Conservation (phyloP, 2,329 filamentous ascomycete species). For the Leptographium procerum region DNA sequence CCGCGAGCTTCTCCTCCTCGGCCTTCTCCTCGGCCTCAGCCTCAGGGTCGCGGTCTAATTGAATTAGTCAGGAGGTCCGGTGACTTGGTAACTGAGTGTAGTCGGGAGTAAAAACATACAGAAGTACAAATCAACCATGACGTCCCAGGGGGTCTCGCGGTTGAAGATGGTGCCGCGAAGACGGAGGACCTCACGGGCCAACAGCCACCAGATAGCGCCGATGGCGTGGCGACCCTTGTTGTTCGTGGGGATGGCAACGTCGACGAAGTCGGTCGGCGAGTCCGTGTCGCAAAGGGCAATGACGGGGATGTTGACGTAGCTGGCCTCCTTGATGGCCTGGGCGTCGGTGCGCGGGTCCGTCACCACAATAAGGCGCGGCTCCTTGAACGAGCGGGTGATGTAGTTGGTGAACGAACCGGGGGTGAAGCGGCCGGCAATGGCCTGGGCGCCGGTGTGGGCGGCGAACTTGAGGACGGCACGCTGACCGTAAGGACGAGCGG, state of each 20-base stretch:
- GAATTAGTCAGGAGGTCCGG: conserved; percentile 4
- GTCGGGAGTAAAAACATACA: conserved; percentile 39
- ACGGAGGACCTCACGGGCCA: conserved; percentile 98
- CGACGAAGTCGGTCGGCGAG: conserved; percentile 98
- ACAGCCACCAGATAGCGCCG: conserved; percentile 98
- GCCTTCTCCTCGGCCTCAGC: conserved; percentile 98
- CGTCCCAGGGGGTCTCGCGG: conserved; percentile 96
- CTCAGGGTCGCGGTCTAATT: conserved; percentile 85
- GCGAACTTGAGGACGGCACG: conserved; percentile 99
- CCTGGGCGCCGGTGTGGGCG: conserved; percentile 90
- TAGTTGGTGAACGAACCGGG: conserved; percentile 99
- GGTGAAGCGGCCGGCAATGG: conserved; percentile 99
- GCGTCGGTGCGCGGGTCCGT: conserved; percentile 99
- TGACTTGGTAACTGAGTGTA: too few relatives aligned
- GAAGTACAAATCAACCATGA: conserved; percentile 99
- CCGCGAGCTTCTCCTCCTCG: conserved; percentile 82
- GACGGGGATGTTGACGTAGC: conserved; percentile 99
- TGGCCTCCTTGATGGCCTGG: conserved; percentile 99
- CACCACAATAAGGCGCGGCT: conserved; percentile 98
- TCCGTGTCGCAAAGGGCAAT: conserved; percentile 98
- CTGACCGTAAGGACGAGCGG: conserved; percentile 98
- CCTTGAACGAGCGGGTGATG: conserved; percentile 99
- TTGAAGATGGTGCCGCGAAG: conserved; percentile 92
- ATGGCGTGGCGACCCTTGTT: conserved; percentile 99
- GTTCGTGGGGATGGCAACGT: conserved; percentile 99